phyloP scores from a whole-genome alignment of 1,284 basidiomycete species.

The Irpex sp. region DNA sequence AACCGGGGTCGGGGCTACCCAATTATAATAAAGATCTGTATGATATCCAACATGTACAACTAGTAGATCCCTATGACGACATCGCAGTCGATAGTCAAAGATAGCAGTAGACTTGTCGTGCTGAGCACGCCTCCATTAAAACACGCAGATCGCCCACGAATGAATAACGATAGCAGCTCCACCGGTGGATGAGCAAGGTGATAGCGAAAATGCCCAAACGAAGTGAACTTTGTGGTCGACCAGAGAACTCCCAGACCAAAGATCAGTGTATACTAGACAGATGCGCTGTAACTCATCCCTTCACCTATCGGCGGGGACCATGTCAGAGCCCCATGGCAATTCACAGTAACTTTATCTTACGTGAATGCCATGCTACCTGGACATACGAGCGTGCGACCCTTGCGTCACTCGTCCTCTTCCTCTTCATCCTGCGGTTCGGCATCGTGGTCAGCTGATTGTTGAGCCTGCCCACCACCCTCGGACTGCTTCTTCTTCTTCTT shows the following conservation, averaged over 20 bases:
- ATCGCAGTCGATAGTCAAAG: not conserved
- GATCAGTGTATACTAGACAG: not conserved
- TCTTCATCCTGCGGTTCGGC: not conserved
- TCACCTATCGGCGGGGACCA: not conserved
- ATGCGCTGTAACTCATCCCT: not conserved
- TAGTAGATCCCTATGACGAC: not conserved
- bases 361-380: not conserved
- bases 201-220: not conserved
- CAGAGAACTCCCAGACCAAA: not conserved
- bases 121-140: not conserved
- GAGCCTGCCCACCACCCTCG: not conserved
- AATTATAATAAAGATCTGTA: too few relatives aligned
- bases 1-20: too few relatives aligned
- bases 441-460: not conserved
- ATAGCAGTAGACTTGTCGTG: not conserved
- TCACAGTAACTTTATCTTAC: not conserved
- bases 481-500: conserved; percentile 43
- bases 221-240: not conserved
- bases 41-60: not conserved
- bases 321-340: not conserved
- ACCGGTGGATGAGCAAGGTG: not conserved
- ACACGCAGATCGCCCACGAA: not conserved
- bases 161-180: not conserved
- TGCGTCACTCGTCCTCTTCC: not conserved
- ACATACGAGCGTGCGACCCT: not conserved